Evolutionary conservation across 1,284 basidiomycete species (phyloP), one percentile per base, ranked within the genome.

Genomic region (Apiotrichum gracile): DNA sequence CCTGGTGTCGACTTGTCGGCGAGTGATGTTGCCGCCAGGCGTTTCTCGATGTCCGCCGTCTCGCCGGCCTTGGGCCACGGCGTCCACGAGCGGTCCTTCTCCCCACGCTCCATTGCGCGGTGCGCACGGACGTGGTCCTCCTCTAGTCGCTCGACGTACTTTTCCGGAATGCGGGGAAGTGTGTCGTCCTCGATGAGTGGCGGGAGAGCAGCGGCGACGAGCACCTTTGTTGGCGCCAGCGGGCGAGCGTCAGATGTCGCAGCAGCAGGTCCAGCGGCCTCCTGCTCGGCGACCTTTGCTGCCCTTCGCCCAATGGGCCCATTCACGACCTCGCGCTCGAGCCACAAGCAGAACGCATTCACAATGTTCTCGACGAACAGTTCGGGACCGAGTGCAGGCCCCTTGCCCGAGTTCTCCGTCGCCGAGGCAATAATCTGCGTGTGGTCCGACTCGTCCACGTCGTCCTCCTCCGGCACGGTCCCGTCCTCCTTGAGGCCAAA

Each of bases 301-400:
- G 59, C 59, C 17, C 63, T 51, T 26, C 62, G 47, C 1, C 68
- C 68, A 4, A 72, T 60, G 0, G 71, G 68, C 5, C 71, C 70
- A 31, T 70, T 60, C 25, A 73, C 60, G 31, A 73, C 63, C 48
- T 73, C 68, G 19, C 68, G 57, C 41, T 69, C 61, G 7, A 73
- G 50, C 60, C 62, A 73, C 1, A 60, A 34, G 8, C 58, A 67
- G 54, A 72, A 72, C 4, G 66, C 67, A 19, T 60, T 51, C 3
- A 61, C 41, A 6, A 70, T 64, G 5, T 45, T 55, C 39, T 67
- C 54, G 14, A 72, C 68, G 52, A 71, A 71, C 0, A 58, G 49
- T 17, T 68, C 62, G 1, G 71, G 71, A 6, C 71, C 71, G 2
- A 72, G 62, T 0, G 71, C 71, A 1, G 68, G 67, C 9, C 68